Conservation (phyloP, 2,329 filamentous ascomycete genomes). For the Whalleya microplaca region DNA sequence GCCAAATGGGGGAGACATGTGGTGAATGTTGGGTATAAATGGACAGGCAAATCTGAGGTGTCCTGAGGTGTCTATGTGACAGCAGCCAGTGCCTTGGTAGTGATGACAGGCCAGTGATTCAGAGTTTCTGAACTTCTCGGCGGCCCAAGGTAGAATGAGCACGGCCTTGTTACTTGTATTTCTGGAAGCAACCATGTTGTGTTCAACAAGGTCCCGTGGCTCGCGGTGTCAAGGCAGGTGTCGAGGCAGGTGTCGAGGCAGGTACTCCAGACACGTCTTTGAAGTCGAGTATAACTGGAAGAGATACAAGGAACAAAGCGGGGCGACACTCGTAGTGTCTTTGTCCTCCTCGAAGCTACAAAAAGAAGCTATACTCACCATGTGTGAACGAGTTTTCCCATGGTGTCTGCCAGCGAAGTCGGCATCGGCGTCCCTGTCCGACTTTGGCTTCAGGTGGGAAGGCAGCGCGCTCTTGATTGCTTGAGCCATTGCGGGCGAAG, state of each 20-base stretch:
- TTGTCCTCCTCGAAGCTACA: constrained; percentile 7
- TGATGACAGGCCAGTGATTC: background rate
- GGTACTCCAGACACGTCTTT: background rate
- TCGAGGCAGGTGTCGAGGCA: background rate
- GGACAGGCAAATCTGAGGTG: background rate
- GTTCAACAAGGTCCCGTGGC: background rate
- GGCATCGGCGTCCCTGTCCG: constrained; percentile 47
- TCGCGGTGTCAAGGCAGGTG: too few species aligned
- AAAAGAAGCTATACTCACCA: constrained; percentile 61
- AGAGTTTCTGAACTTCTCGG: background rate
- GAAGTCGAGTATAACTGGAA: background rate
- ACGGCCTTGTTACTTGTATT: background rate
- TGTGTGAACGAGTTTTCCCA: constrained; percentile 84
- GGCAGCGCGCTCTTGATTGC: constrained; percentile 77
- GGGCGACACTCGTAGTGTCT: background rate
- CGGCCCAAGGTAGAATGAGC: background rate
- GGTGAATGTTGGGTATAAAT: background rate
- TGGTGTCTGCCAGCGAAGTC: constrained; percentile 70
- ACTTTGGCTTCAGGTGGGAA: constrained; percentile 75
- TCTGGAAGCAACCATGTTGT: background rate
- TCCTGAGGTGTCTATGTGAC: background rate
- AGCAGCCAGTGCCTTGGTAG: background rate
- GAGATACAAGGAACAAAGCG: background rate
- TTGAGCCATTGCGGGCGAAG: constrained; percentile 63
- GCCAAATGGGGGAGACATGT: background rate